These are phyloP conservation scores for Spathaspora sp. DNA, from an alignment of 1,139 yeast genomes.

Conservation along the genomic window DNA sequence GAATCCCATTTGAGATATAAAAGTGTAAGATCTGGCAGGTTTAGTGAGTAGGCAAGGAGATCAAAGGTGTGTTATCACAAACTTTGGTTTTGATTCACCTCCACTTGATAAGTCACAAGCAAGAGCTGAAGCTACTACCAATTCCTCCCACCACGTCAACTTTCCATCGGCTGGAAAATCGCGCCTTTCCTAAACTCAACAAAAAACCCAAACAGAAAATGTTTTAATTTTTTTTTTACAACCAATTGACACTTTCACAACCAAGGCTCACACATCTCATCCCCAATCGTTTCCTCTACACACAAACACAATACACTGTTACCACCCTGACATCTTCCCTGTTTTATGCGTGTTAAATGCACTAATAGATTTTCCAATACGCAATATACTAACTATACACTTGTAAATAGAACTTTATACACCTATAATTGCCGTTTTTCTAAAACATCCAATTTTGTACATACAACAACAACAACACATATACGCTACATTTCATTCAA, in stretches of 20 bases:
- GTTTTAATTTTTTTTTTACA: background rate
- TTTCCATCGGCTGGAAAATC: background rate
- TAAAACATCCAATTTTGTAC: slow-evolving; percentile 3
- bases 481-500: slow-evolving; percentile 1
- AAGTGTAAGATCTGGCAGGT: background rate
- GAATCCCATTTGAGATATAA: background rate
- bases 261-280: background rate
- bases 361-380: background rate
- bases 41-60: too few relatives aligned
- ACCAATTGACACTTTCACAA: background rate
- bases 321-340: background rate
- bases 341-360: slow-evolving; percentile 4
- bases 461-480: slow-evolving; percentile 3
- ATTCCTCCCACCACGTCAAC: background rate
- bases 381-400: slow-evolving; percentile 5
- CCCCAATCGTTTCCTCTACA: background rate
- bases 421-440: slow-evolving; percentile 1
- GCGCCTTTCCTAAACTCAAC: background rate
- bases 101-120: too few relatives aligned
- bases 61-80: too few relatives aligned
- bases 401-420: slow-evolving; percentile 6
- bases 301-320: background rate
- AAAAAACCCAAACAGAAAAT: background rate
- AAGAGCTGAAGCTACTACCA: too few relatives aligned
- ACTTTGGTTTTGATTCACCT: too few relatives aligned